Conservation (phyloP, 192 early-diverging fungal genomes). For the Spizellomyces sp. region DNA sequence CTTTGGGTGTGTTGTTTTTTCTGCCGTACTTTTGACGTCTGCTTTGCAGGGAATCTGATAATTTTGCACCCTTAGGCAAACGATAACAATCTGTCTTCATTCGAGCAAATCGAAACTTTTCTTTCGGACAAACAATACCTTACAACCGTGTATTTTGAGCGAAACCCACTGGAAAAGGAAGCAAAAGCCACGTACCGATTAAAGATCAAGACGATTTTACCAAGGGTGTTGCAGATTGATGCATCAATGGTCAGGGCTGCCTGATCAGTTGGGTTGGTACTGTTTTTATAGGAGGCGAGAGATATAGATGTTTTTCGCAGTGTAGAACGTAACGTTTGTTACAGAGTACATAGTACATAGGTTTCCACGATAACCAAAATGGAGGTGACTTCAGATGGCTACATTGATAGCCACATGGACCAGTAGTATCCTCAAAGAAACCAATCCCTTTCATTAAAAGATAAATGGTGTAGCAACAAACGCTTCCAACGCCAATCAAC, state of each 20-base stretch:
- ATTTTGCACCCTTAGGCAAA: conserved; percentile 51
- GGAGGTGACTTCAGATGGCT: too few species aligned
- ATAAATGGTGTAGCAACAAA: neutral
- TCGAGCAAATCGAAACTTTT: conserved; percentile 74
- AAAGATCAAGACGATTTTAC: conserved; percentile 83
- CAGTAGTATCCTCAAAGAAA: neutral
- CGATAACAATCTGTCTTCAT: conserved; percentile 73
- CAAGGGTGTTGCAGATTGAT: conserved; percentile 91
- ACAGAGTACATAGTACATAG: too few species aligned
- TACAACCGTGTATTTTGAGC: conserved; percentile 91
- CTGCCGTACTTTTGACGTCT: conserved; percentile 28
- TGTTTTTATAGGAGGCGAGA: neutral
- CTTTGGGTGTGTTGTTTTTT: conserved; percentile 66
- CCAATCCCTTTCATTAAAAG: neutral
- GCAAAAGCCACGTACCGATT: conserved; percentile 79
- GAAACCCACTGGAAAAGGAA: conserved; percentile 86
- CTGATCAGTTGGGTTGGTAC: neutral
- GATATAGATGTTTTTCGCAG: neutral
- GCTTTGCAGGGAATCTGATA: too few species aligned
- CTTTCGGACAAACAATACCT: conserved; percentile 57
- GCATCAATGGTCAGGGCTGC: conserved; percentile 59
- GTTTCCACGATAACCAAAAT: too few species aligned
- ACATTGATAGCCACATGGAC: too few species aligned
- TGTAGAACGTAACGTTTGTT: too few species aligned
- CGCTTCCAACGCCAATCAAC: neutral